Base-by-base conservation (phyloP, 1,284 basidiomycete genomes). In the Malassezia japonica region DNA sequence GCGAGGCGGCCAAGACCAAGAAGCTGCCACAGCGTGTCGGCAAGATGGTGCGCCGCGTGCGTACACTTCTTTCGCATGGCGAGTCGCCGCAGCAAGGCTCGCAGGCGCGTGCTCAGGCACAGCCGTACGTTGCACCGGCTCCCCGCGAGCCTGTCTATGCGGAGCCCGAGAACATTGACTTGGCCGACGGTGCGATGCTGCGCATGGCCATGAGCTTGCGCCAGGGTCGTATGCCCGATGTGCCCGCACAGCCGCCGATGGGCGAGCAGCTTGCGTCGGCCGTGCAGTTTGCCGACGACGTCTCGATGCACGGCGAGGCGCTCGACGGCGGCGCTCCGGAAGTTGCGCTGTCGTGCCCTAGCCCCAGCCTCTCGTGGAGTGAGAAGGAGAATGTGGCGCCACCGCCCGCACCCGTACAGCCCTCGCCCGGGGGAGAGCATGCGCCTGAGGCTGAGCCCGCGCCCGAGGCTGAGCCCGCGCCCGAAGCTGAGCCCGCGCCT, bases 1-100 rank as follows among this genome's bases (percentile, higher is more conserved):
- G 33, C 23, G 40, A 43, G 10, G 41, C 39, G 10, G 24, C 25
- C 6, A 41, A 28, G 25, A 15, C 40, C 5, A 24, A 35, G 10
- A 51, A 45, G 16, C 9, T 38, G 2, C 31, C 49, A 9, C 10
- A 16, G 7, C 29, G 29, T 2, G 36, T 51, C 3, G 43, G 43
- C 7, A 41, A 37, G 10, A 24, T 52, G 8, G 23, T 38, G 2
- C 50, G 50, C 18, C 37, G 40, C 10, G 36, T 52, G 38, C 43
- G 45, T 2, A 23, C 23, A 10, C 16, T 21, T 4, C 15, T 16
- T n/a, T n/a, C n/a, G 13, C 15, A 33, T n/a, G 16, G 32, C 8
- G 15, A 33, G n/a, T n/a, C 32, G 6, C 10, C n/a, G 10, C 10
- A 33, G 5, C 32, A 33, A 33, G 32, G 32, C 6, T 33, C 32